Evolutionary conservation across 352 stramenopile species (phyloP).

Genomic region (Globisporangium viniferum): DNA sequence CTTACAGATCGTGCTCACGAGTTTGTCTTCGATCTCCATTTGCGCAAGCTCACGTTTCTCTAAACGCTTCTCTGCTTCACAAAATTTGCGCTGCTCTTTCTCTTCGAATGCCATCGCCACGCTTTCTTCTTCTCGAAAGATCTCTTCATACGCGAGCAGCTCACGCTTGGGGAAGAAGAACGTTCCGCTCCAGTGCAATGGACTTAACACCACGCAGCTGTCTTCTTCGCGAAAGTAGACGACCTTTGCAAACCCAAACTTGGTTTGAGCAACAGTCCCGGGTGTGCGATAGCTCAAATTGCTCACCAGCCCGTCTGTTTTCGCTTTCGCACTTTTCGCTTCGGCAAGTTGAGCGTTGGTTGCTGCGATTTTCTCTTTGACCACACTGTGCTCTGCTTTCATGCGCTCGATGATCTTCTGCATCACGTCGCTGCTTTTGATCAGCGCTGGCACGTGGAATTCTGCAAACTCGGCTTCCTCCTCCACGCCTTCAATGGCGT

Average conservation of each 20-base stretch:
- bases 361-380: conserved; percentile 17
- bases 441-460: conserved; percentile 57
- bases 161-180: conserved; percentile 46
- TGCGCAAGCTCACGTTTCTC: conserved; percentile 24
- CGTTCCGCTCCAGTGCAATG: conserved; percentile 46
- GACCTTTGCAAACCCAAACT: conserved; percentile 43
- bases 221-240: conserved; percentile 55
- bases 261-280: conserved; percentile 39
- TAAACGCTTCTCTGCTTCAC: conserved; percentile 16
- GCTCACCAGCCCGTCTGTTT: conserved; percentile 28
- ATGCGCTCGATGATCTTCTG: conserved; percentile 34
- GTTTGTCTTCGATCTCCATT: conserved; percentile 49
- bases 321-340: conserved; percentile 16
- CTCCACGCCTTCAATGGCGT: conserved; percentile 63
- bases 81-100: conserved; percentile 16
- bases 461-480: conserved; percentile 77
- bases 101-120: conserved; percentile 53
- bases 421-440: conserved; percentile 65
- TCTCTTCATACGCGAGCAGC: conserved; percentile 41
- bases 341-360: conserved; percentile 20
- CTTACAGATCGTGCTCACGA: conserved; percentile 26
- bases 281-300: conserved; percentile 39
- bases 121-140: conserved; percentile 42
- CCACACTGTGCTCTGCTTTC: conserved; percentile 21
- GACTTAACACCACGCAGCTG: conserved; percentile 40